Evolutionary conservation across 345 rosid species (phyloP), one percentile per base, ranked within the genome.

Genomic region (Turritis glabra): DNA sequence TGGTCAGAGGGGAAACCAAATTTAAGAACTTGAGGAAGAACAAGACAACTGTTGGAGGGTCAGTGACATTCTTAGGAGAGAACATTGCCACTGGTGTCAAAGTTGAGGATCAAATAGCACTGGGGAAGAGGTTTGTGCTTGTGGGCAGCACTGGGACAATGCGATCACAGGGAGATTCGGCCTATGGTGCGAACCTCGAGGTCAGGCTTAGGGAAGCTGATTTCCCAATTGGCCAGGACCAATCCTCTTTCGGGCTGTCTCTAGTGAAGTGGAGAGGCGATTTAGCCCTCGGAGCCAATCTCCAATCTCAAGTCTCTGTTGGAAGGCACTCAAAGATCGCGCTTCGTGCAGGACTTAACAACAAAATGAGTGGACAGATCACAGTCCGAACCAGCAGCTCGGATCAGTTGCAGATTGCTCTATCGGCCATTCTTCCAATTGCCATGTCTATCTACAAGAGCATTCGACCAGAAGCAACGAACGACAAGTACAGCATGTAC

Each of bases 261-360:
- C 81, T 94, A 32, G 96, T 94, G 78, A 90, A 92, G 79, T 94
- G 98, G 96, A 84, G 87, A 70, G 95, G 96, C 18, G 97, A 94
- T 84, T 82, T 94, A 66, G 98, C 97, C 29, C 74, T 94, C 22
- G 97, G 95, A 56, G 97, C 97, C 48, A 88, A 94, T 76, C 78
- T 94, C 61, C 97, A 94, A 83, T 91, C 97, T 23, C 97, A 91
- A 71, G 43, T 94, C 32, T 89, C 96, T 2, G 29, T 89, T 18
- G 96, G 98, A 38, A 76, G 95, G 69, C 68, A 82, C 64, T 90
- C 95, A 4, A 90, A 94, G 85, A 48, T 94, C 9, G 87, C 92
- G 2, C 71, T 91, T 62, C 98, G 97, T 60, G 98, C 95, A 8
- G 97, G 98, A 60, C 77, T 94, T 72, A 94, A 94, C 90, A 91